Base-by-base conservation (phyloP, 2,329 filamentous ascomycete species). In the Aulographum hederae region DNA sequence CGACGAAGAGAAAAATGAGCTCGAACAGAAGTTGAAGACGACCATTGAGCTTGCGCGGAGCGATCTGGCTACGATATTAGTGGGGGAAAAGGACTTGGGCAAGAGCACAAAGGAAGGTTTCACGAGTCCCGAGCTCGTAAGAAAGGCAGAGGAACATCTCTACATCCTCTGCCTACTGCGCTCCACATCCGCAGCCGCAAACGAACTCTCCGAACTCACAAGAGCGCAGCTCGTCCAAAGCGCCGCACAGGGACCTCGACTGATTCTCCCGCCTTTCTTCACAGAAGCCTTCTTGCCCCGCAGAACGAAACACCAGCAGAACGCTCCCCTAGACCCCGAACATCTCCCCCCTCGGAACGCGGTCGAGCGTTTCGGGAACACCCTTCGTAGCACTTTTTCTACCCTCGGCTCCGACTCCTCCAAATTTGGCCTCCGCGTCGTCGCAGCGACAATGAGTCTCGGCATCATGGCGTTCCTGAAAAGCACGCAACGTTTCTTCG, bases 381-480 rank as follows among this genome's bases (percentile, higher is more conserved):
- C 50, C 2, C 36, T 84, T 3, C 60, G 78, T 13, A 51, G 51
- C 2, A 50, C 78, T 4, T 61, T 72, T 0, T 52, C 54, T 11
- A 67, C 79, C 37, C 52, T 85, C 3, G 61, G 67, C 1, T 79
- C 74, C 0, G 50, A 63, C 8, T 69, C 78, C 39, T 79, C 76
- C 0, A 49, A 61, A 0, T 85, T 82, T 43, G 79, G 77, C 0
- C 70, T 84, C 38, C 65, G 79, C 11, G 73, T 69, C 14, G 75
- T 74, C 1, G 74, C 69, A 40, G 78, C 78, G 0, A 81, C 76
- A 0, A 72, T 84, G 63, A 75, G 69, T 2, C 60, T 85, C 26
- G 77, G 67, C 0, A 67, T 85, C 32, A 49, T 80, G 3, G 72
- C 65, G 0, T 81, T 69, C 44, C 54, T 84, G 6, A 57, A 64